Base-by-base conservation (phyloP, 352 stramenopile genomes). In the Globisporangium perplexum region DNA sequence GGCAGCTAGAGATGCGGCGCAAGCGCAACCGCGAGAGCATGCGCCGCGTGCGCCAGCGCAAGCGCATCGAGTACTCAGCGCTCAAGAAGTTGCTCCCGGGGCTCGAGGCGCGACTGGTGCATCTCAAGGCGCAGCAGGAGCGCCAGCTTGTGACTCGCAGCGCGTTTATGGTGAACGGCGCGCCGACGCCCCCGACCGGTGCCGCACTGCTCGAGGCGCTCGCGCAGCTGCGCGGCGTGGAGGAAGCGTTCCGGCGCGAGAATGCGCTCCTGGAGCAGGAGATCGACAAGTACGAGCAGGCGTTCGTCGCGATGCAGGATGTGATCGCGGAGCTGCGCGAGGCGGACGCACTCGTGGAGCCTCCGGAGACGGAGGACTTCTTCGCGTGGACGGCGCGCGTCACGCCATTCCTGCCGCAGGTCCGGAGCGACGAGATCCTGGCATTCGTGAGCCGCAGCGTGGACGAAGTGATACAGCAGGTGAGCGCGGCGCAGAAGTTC, bases 21-120 rank as follows among this genome's bases (percentile, higher is more conserved):
- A 55, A 58, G 53, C 64, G 64, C 50, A 71, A 71, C 42, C 60
- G 64, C 23, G 64, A 71, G 36, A 60, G 55, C 47, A 71, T 71
- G 64, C 64, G 57, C 3, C 64, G 60, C 36, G 64, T 60, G 47
- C 59, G 64, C 7, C 48, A 46, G 47, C 60, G 64, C 42, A 61
- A 68, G 45, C 55, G 56, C 18, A 43, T 54, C 30, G 53, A 46
- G 0, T 43, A 58, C 33, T 58, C 43, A 43, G 30, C 46, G 43
- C 52, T 58, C 52, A 41, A 58, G 42, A 33, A 58, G 33, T 7
- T 59, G 18, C 24, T 52, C 0, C 46, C 43, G 8, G 44, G 53
- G 15, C 53, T 59, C 35, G 53, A 59, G 22, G 39, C 38, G 23
- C 42, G 43, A 0, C 23, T 58, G 7, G 22, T 44, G 7, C 20